These are phyloP conservation scores for Cutaneotrichosporon sp. DNA, from an alignment of 1,284 basidiomycete genomes.

Conservation along the genomic window DNA sequence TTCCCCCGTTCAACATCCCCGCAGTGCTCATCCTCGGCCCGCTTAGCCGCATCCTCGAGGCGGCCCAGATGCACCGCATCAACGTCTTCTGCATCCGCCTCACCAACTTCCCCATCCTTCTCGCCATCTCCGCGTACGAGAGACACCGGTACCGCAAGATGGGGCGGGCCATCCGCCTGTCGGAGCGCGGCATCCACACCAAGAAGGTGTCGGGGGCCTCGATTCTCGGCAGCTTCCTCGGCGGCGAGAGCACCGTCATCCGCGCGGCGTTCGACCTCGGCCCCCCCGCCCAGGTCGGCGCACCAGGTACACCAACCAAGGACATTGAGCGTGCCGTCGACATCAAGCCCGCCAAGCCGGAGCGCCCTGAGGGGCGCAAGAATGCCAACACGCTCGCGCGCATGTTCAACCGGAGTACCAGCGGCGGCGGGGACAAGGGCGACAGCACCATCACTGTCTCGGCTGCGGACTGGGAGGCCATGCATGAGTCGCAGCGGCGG, in stretches of 20 bases:
- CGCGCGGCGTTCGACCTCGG: slow-evolving; percentile 42
- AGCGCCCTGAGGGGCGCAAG: not conserved
- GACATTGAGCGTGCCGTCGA: slow-evolving; percentile 1
- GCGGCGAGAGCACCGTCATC: slow-evolving; percentile 39
- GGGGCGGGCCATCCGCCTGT: slow-evolving; percentile 24
- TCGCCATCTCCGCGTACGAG: slow-evolving; percentile 75
- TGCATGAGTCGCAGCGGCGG: slow-evolving; percentile 32
- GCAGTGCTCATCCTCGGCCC: slow-evolving; percentile 74
- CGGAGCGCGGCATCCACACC: slow-evolving; percentile 22
- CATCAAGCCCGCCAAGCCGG: not conserved
- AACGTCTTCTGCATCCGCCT: slow-evolving; percentile 79
- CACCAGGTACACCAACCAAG: slow-evolving; percentile 2
- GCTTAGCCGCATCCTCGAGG: slow-evolving; percentile 53
- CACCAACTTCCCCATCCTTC: slow-evolving; percentile 73
- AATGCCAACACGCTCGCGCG: not conserved
- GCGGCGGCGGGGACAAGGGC: not conserved
- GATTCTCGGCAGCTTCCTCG: slow-evolving; percentile 27
- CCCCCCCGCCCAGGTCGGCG: slow-evolving; percentile 23
- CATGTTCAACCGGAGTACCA: not conserved
- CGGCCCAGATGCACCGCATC: slow-evolving; percentile 59
- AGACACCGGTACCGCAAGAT: slow-evolving; percentile 49
- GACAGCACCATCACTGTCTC: not conserved
- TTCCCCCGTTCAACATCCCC: slow-evolving; percentile 59
- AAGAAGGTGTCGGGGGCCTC: not conserved
- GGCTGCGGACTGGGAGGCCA: slow-evolving; percentile 28